A percentile compares a stretch with the other conserved stretches of the same genome.
phyloP scores from a whole-genome alignment of 2,329 filamentous ascomycete species.

The Cordyceps cateniannulata region DNA sequence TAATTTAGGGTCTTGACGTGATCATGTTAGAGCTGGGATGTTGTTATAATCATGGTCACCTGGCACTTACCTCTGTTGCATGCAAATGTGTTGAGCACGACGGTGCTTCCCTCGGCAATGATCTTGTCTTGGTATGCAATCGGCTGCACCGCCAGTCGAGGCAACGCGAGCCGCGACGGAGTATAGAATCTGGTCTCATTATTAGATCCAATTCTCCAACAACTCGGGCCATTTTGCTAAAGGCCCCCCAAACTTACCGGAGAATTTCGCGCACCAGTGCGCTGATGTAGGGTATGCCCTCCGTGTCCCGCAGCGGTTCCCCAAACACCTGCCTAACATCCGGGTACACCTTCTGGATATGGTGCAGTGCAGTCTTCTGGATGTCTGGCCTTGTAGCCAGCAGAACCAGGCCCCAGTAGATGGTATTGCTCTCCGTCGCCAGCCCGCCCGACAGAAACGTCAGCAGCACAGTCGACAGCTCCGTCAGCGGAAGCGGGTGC shows the following conservation, averaged over 20 bases:
- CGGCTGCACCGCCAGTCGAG: not conserved
- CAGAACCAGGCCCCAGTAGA: not conserved
- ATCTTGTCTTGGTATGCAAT: constrained; percentile 4
- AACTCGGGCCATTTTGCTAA: not conserved
- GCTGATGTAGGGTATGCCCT: constrained; percentile 3
- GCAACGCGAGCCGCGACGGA: not conserved
- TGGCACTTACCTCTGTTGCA: not conserved
- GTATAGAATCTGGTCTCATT: not conserved
- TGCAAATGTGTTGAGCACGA: constrained; percentile 3
- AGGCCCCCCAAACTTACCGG: not conserved
- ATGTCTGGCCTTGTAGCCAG: not conserved
- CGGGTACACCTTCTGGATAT: not conserved
- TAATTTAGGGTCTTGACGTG: not conserved
- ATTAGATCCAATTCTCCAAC: not conserved
- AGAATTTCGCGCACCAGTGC: constrained; percentile 4
- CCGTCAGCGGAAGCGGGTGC: not conserved
- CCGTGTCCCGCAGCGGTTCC: not conserved
- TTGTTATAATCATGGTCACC: not conserved
- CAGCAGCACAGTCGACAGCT: constrained; percentile 2
- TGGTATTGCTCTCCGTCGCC: constrained; percentile 2
- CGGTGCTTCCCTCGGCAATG: not conserved
- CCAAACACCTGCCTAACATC: not conserved
- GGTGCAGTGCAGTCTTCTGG: not conserved
- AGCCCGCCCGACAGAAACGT: constrained; percentile 1
- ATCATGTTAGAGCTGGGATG: not conserved